Percentiles rank a stretch among this genome's conserved stretches.
phyloP scores from a whole-genome alignment of 768 basidiomycete genomes.

The Rhodotorula paludigena region DNA sequence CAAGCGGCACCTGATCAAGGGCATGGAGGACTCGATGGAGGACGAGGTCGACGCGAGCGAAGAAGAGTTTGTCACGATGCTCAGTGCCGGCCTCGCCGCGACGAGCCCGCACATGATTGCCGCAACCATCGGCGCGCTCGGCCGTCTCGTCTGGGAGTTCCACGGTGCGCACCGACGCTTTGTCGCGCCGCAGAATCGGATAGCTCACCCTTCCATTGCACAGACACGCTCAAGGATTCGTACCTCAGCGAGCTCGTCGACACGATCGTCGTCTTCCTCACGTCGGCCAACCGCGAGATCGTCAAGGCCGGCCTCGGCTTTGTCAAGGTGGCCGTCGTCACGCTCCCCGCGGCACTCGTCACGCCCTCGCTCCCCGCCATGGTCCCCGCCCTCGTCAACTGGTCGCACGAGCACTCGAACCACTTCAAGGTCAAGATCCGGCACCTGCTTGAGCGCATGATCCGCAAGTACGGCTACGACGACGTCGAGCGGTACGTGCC shows the following conservation, averaged over 20 bases:
- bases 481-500: conserved; percentile 65
- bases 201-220: neutral
- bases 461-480: conserved; percentile 82
- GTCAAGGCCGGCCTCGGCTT: conserved; percentile 95
- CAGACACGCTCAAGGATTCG: conserved; percentile 57
- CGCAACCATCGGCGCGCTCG: conserved; percentile 89
- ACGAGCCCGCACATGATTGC: conserved; percentile 97
- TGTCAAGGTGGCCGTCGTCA: conserved; percentile 85
- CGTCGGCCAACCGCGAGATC: conserved; percentile 89
- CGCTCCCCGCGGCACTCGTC: conserved; percentile 65
- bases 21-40: conserved; percentile 61
- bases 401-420: conserved; percentile 98
- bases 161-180: conserved; percentile 57
- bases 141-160: conserved; percentile 91
- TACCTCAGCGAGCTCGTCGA: conserved; percentile 69
- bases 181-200: neutral
- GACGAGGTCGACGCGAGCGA: conserved; percentile 54
- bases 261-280: conserved; percentile 80
- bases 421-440: conserved; percentile 96
- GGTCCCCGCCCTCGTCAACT: conserved; percentile 75
- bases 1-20: conserved; percentile 67
- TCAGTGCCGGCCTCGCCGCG: conserved; percentile 88
- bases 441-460: conserved; percentile 93
- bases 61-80: conserved; percentile 90
- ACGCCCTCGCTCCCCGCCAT: conserved; percentile 70